Evolutionary conservation across 176 grass and related monocot species (phyloP).

Genomic region (Miscanthus lutarioriparius): DNA sequence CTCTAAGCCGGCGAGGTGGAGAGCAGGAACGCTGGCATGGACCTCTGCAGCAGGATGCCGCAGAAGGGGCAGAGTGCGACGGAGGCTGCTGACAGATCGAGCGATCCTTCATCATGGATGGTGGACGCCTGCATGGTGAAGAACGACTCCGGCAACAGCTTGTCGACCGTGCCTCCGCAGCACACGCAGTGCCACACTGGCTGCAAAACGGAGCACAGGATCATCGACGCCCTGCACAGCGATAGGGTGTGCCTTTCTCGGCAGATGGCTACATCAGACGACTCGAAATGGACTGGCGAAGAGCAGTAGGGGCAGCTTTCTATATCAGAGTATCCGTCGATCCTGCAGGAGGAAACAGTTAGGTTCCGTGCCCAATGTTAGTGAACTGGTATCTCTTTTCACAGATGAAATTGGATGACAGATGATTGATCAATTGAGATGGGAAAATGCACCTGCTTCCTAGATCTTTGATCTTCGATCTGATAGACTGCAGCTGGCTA

Average conservation of each 20-base stretch:
- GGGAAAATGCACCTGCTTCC: slow-evolving; percentile 50
- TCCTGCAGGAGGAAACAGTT: slow-evolving; percentile 35
- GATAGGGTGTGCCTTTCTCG: slow-evolving; percentile 54
- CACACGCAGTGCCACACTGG: slow-evolving; percentile 69
- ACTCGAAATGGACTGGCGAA: slow-evolving; percentile 53
- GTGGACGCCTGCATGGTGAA: slow-evolving; percentile 42
- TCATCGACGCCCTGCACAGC: slow-evolving; percentile 66
- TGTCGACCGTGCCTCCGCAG: slow-evolving; percentile 54
- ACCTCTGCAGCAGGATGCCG: slow-evolving; percentile 61
- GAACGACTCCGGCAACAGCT: slow-evolving; percentile 46
- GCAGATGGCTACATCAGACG: slow-evolving; percentile 53
- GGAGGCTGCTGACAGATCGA: neutral
- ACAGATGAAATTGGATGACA: neutral
- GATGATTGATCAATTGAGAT: neutral
- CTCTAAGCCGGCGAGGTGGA: slow-evolving; percentile 52
- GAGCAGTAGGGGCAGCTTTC: slow-evolving; percentile 75
- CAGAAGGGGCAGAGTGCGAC: slow-evolving; percentile 61
- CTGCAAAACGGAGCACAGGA: slow-evolving; percentile 46
- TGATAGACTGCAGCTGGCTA: slow-evolving; percentile 48
- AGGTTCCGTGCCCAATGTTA: neutral
- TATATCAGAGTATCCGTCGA: slow-evolving; percentile 37
- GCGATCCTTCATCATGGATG: slow-evolving; percentile 13
- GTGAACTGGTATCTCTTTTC: neutral
- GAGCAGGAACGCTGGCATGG: slow-evolving; percentile 56
- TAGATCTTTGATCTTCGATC: slow-evolving; percentile 50